Percentiles rank a stretch among this genome's conserved stretches.
phyloP scores from a whole-genome alignment of 148 eudicot species.

The Cornus florida region DNA sequence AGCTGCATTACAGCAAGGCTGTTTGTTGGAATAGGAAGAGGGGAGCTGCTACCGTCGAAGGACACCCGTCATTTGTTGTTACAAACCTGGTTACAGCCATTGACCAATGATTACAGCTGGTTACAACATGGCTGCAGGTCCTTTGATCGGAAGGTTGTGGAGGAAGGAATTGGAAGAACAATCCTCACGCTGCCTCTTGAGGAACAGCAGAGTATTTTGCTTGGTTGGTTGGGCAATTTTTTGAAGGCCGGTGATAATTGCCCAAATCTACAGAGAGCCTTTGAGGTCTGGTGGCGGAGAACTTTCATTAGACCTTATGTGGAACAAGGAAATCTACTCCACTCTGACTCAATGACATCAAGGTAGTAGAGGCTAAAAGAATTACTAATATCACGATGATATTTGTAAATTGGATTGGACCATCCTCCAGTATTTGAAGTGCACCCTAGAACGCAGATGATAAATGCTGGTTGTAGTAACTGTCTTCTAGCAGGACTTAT shows the following conservation, averaged over 20 bases:
- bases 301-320: conserved; percentile 73
- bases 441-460: background rate
- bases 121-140: conserved; percentile 80
- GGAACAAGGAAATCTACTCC: conserved; percentile 44
- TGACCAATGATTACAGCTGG: conserved; percentile 86
- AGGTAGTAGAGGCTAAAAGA: conserved; percentile 16
- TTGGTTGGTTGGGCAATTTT: conserved; percentile 77
- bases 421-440: background rate
- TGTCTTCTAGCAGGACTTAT: background rate
- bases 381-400: conserved; percentile 3
- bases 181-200: conserved; percentile 85
- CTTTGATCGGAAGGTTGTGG: conserved; percentile 82
- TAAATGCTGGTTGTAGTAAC: background rate
- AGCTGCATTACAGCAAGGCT: conserved; percentile 77
- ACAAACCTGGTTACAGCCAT: conserved; percentile 81
- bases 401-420: background rate
- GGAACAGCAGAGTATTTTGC: conserved; percentile 85
- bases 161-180: conserved; percentile 93
- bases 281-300: conserved; percentile 99
- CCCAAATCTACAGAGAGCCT: conserved; percentile 88
- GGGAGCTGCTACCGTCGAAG: conserved; percentile 80
- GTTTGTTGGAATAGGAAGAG: conserved; percentile 88
- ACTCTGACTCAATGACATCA: conserved; percentile 29
- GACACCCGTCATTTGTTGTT: conserved; percentile 66
- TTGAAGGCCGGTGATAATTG: conserved; percentile 76